phyloP scores from a whole-genome alignment of 768 basidiomycete genomes.

The Lentinula raphanica region DNA sequence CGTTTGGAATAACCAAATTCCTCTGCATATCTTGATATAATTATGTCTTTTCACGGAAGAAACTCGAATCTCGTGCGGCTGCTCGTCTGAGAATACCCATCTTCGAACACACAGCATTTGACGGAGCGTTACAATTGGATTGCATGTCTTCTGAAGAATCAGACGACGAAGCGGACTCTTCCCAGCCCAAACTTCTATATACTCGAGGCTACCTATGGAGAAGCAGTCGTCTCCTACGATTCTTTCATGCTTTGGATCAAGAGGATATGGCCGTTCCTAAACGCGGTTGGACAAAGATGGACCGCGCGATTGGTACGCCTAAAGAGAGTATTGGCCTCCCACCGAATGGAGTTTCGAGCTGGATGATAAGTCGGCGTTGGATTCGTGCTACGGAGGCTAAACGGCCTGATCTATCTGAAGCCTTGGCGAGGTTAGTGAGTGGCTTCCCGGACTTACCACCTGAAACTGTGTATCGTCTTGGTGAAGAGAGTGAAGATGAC shows the following conservation, averaged over 20 bases:
- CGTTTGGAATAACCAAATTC: not conserved
- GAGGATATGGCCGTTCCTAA: slow-evolving; percentile 49
- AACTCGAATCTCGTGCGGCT: slow-evolving; percentile 61
- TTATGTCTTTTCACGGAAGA: slow-evolving; percentile 39
- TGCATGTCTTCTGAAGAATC: slow-evolving; percentile 85
- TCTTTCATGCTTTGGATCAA: slow-evolving; percentile 58
- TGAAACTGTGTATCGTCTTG: slow-evolving; percentile 41
- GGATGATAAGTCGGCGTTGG: slow-evolving; percentile 79
- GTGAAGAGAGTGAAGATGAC: slow-evolving; percentile 51
- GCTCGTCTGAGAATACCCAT: slow-evolving; percentile 46
- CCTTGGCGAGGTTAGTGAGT: slow-evolving; percentile 38
- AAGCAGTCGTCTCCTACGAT: slow-evolving; percentile 55
- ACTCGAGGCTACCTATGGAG: slow-evolving; percentile 65
- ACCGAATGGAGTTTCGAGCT: slow-evolving; percentile 56
- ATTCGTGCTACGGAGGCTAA: slow-evolving; percentile 31
- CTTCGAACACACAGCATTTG: slow-evolving; percentile 62
- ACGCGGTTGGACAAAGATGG: slow-evolving; percentile 52
- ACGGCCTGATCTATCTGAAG: slow-evolving; percentile 43
- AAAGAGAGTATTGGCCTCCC: slow-evolving; percentile 59
- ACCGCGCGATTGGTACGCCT: slow-evolving; percentile 45
- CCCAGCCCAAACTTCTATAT: slow-evolving; percentile 29
- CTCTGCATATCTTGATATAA: slow-evolving; percentile 8
- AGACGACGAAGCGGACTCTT: slow-evolving; percentile 31
- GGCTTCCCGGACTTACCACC: slow-evolving; percentile 49
- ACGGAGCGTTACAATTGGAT: slow-evolving; percentile 65